Percentiles rank a stretch among this genome's conserved stretches.
These are phyloP conservation scores for Anthostomella pinea DNA, from an alignment of 2,329 filamentous ascomycete genomes.

Conservation along the genomic window DNA sequence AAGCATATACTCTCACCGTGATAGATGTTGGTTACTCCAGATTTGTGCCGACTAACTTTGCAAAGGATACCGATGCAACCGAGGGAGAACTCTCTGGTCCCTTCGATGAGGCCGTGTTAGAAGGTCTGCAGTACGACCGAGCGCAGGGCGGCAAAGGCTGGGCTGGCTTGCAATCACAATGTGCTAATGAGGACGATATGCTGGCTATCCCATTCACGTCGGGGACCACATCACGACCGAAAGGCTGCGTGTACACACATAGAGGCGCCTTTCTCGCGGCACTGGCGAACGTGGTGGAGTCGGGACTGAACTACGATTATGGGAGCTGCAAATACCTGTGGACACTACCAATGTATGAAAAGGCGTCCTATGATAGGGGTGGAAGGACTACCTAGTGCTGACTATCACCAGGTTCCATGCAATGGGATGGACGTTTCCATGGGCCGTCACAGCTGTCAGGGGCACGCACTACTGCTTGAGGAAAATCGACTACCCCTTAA, in stretches of 20 bases:
- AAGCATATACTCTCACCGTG: conserved; percentile 16
- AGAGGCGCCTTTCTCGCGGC: conserved; percentile 82
- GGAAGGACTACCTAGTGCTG: too few species aligned
- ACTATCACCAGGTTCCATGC: conserved; percentile 55
- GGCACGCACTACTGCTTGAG: conserved; percentile 94
- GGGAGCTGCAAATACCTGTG: conserved; percentile 81
- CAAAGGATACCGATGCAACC: conserved; percentile 72
- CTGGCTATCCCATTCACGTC: conserved; percentile 92
- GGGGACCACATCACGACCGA: conserved; percentile 86
- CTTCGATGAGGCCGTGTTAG: conserved; percentile 78
- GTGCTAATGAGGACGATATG: conserved; percentile 72
- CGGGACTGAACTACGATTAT: conserved; percentile 69
- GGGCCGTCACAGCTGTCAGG: conserved; percentile 87
- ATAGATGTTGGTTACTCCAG: neutral
- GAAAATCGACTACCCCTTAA: conserved; percentile 91
- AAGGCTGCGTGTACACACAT: conserved; percentile 91
- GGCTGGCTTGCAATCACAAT: conserved; percentile 69
- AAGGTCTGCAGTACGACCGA: conserved; percentile 72
- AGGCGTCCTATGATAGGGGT: too few species aligned
- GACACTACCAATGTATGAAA: conserved; percentile 85
- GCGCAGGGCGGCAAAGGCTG: conserved; percentile 69
- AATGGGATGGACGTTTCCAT: conserved; percentile 83
- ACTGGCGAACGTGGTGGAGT: conserved; percentile 83
- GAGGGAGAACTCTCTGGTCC: conserved; percentile 72
- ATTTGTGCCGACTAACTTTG: neutral